phyloP scores from a whole-genome alignment of 805 yeast genomes.

The Schwanniomyces pseudopolymorphus region DNA sequence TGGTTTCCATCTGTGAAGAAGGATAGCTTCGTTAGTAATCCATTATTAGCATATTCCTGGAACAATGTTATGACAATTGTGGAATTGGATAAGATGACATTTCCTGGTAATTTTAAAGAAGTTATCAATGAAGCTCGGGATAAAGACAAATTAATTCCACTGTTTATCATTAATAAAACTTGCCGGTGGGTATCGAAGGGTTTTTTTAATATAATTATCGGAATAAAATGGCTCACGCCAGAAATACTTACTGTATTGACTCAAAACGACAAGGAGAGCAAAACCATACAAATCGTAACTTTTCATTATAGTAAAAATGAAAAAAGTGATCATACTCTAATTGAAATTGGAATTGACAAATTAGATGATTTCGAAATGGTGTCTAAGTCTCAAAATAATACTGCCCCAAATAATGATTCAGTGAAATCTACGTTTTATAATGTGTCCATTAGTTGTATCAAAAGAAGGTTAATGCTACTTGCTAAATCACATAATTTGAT shows the following conservation, averaged over 20 bases:
- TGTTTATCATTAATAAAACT: conserved; percentile 22
- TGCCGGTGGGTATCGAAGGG: conserved; percentile 20
- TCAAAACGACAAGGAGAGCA: conserved; percentile 2
- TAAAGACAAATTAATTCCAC: conserved; percentile 35
- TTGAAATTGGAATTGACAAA: conserved; percentile 4
- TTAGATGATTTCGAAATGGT: background rate
- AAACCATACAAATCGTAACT: background rate
- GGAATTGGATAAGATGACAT: conserved; percentile 43
- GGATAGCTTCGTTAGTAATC: conserved; percentile 17
- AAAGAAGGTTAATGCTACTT: conserved; percentile 21
- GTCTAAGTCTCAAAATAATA: background rate
- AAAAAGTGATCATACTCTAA: conserved; percentile 1
- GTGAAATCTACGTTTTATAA: background rate
- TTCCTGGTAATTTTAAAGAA: conserved; percentile 26
- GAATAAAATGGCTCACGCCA: conserved; percentile 54
- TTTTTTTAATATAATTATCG: conserved; percentile 40
- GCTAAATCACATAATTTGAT: conserved; percentile 34
- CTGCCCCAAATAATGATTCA: background rate
- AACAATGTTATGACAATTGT: conserved; percentile 56
- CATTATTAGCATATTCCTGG: conserved; percentile 69
- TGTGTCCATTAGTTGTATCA: conserved; percentile 16
- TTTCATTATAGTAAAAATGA: conserved; percentile 4
- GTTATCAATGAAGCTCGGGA: conserved; percentile 32
- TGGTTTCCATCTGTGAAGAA: conserved; percentile 61
- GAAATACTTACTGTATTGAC: conserved; percentile 25